Conservation (phyloP, 192 early-diverging fungal genomes). For the Coemansia sp. region DNA sequence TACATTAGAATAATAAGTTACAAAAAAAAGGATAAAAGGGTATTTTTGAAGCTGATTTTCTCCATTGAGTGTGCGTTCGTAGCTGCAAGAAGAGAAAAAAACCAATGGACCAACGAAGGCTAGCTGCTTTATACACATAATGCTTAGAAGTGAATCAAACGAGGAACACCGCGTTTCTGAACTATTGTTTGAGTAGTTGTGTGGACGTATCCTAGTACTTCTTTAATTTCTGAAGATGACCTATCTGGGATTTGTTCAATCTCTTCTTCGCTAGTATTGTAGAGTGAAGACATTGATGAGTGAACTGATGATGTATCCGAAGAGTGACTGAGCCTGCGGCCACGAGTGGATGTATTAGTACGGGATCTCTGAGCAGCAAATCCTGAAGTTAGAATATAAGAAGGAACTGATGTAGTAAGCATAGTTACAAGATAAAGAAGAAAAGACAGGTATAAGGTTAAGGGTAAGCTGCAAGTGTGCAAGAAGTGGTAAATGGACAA, state of each 20-base stretch:
- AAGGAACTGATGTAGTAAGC: conserved; percentile 26
- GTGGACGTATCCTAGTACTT: conserved; percentile 37
- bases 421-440: conserved; percentile 1
- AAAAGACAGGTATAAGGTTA: not conserved
- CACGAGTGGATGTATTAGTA: not conserved
- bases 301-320: conserved; percentile 18
- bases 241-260: conserved; percentile 10
- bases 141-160: conserved; percentile 42
- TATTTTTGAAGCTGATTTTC: not conserved
- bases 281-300: conserved; percentile 7
- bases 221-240: conserved; percentile 38
- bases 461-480: not conserved
- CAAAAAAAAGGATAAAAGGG: too few species aligned
- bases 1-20: conserved; percentile 10
- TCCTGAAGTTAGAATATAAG: conserved; percentile 47
- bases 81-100: too few species aligned
- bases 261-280: conserved; percentile 12
- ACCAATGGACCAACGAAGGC: not conserved
- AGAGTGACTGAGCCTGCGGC: conserved; percentile 28
- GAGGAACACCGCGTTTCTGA: conserved; percentile 34
- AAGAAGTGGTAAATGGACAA: not conserved
- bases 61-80: not conserved
- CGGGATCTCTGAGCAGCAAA: conserved; percentile 44
- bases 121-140: not conserved
- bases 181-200: conserved; percentile 32